Base-by-base conservation (phyloP, 352 stramenopile species). In the Thalassiosira delicatula region DNA sequence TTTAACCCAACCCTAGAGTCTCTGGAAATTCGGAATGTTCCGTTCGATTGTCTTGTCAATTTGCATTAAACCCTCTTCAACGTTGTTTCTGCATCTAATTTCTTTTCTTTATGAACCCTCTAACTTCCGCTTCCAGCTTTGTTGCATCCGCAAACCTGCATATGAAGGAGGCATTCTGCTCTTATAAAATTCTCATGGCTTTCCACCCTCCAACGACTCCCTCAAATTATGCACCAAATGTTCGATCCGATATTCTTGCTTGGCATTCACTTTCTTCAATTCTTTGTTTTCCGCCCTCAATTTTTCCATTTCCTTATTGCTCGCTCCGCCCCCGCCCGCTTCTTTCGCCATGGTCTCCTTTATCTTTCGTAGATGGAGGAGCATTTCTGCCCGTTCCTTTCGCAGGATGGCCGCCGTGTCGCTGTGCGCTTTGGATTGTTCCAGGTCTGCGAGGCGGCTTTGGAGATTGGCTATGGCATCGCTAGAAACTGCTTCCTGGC, bases 141-240 rank as follows among this genome's bases (percentile, higher is more conserved):
- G n/a, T n/a, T n/a, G n/a, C n/a, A n/a, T n/a, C n/a, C n/a, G n/a
- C n/a, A n/a, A n/a, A n/a, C n/a, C n/a, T n/a, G n/a, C n/a, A n/a
- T n/a, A n/a, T n/a, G n/a, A n/a, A n/a, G n/a, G n/a, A n/a, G n/a
- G n/a, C n/a, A n/a, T n/a, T n/a, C n/a, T 60, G 46, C 40, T 57
- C 0, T 63, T 21, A 67, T 11, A 40, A 63, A 54, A 27, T 44
- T 65, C 23, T 75, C 30, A 65, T 63, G 65, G 9, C 33, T 76
- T 71, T 66, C 35, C 35, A 71, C 32, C 66, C 44, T 70, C 14
- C 30, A 83, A 21, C 29, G 12, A 37, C 42, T 70, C 70, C 44
- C 76, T 79, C 59, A 87, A 81, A 73, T 84, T 84, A 77, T 76
- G 33, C 11, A 81, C 75, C 65, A 87, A 82, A 81, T 87, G 81